Base-by-base conservation (phyloP, 108 stramenopile genomes). In the Craspedostauros australis region DNA sequence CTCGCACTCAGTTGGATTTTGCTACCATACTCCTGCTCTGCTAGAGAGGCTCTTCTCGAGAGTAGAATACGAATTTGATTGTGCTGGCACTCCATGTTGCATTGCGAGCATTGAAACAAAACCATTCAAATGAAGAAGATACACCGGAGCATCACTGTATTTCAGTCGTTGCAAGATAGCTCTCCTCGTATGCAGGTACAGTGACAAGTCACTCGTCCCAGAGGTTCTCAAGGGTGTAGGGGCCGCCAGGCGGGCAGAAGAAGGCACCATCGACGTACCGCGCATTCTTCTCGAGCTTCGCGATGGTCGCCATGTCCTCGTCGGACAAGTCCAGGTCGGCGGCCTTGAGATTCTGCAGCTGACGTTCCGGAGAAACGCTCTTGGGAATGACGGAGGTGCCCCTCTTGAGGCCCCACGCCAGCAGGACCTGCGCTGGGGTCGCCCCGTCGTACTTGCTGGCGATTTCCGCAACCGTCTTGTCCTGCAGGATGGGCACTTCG, bases 291-390 rank as follows among this genome's bases (percentile, higher is more conserved):
- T 64, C 63, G 28, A 64, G 15, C 15, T 44, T n/a, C n/a, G 48
- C 23, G 12, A 64, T 29, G 20, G 18, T 45, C 16, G 40, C 46
- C 53, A 54, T 33, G 39, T 55, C 54, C n/a, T 55, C 54, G 16
- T 41, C 39, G 31, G n/a, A 8, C 36, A 48, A 6, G 24, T 11
- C 14, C 6, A 48, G 22, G 41, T 37, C 24, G n/a, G n/a, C n/a
- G n/a, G n/a, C n/a, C n/a, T n/a, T n/a, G n/a, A 62, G 3, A 34
- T 72, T 76, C 54, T 76, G 49, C 37, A 41, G 38, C 62, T 68
- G 37, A 2, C 64, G 50, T 15, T 8, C 19, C 11, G 3, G 28
- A 40, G 18, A 42, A 1, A 11, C 28, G 25, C 56, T 50, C 54
- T 78, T 78, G 24, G 71, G 68, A 14, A 78, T 53, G 27, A 73